These are phyloP conservation scores for Pseudonectria foliicola DNA, from an alignment of 2,329 filamentous ascomycete genomes.

Conservation along the genomic window DNA sequence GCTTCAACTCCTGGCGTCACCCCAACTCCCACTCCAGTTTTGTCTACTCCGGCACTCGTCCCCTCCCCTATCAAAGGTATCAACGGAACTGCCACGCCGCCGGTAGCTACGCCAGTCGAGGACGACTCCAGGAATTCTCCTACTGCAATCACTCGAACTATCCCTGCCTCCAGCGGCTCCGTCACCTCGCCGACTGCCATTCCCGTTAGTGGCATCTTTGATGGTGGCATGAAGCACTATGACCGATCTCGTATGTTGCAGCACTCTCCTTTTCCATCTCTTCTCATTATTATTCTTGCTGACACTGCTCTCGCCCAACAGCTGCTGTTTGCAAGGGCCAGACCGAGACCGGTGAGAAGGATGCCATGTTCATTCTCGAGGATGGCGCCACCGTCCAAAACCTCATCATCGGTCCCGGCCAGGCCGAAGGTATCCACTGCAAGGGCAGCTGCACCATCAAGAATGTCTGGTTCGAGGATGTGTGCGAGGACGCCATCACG, in stretches of 20 bases:
- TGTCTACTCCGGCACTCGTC: too few species aligned
- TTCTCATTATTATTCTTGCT: too few species aligned
- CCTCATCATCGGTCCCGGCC: slow-evolving; percentile 44
- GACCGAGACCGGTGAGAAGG: slow-evolving; percentile 18
- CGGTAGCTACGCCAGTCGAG: slow-evolving; percentile 1
- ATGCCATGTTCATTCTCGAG: slow-evolving; percentile 44
- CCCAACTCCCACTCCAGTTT: too few species aligned
- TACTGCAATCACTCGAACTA: slow-evolving; percentile 12
- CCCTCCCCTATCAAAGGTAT: background rate
- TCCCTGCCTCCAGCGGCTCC: slow-evolving; percentile 13
- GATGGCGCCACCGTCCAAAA: slow-evolving; percentile 44
- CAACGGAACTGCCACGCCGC: background rate
- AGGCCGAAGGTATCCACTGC: slow-evolving; percentile 46
- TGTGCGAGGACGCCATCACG: slow-evolving; percentile 32
- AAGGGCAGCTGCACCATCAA: slow-evolving; percentile 36
- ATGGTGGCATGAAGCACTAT: slow-evolving; percentile 15
- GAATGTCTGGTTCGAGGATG: slow-evolving; percentile 33
- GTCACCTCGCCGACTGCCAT: slow-evolving; percentile 13
- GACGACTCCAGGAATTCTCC: background rate
- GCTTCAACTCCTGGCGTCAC: too few species aligned
- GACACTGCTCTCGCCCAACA: slow-evolving; percentile 5
- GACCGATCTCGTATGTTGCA: slow-evolving; percentile 14
- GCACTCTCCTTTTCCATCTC: too few species aligned
- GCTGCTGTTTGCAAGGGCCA: slow-evolving; percentile 21
- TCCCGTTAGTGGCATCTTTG: slow-evolving; percentile 13